phyloP scores from a whole-genome alignment of 2,329 filamentous ascomycete species.

The Aspergillus latus region DNA sequence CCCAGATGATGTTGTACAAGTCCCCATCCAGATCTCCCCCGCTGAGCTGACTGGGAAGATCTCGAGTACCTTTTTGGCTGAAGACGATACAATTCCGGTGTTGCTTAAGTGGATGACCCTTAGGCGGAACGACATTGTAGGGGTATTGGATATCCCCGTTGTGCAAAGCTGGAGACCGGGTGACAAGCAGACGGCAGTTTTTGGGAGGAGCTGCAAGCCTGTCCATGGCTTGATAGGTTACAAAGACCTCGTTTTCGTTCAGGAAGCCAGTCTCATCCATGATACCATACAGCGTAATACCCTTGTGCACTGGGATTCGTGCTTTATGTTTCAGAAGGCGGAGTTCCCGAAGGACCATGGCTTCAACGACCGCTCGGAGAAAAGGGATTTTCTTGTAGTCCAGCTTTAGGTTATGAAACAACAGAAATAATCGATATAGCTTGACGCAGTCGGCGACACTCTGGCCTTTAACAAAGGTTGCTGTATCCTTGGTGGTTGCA shows the following conservation, averaged over 20 bases:
- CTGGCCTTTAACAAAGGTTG: conserved; percentile 64
- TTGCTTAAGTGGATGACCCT: conserved; percentile 58
- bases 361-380: conserved; percentile 68
- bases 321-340: conserved; percentile 75
- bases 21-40: conserved; percentile 86
- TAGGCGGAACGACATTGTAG: conserved; percentile 59
- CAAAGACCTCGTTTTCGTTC: conserved; percentile 56
- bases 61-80: conserved; percentile 67
- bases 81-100: conserved; percentile 77
- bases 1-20: conserved; percentile 76
- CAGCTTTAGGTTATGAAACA: conserved; percentile 56
- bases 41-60: conserved; percentile 74
- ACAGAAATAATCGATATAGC: conserved; percentile 62
- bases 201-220: conserved; percentile 13
- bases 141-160: conserved; percentile 75
- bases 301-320: conserved; percentile 68
- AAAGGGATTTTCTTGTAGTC: conserved; percentile 69
- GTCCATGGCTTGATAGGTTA: conserved; percentile 17
- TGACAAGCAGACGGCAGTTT: conserved; percentile 57
- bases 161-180: conserved; percentile 77
- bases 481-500: conserved; percentile 59
- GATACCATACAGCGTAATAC: conserved; percentile 75
- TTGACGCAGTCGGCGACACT: conserved; percentile 61
- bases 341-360: conserved; percentile 68
- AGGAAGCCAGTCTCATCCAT: conserved; percentile 78